Conservation (phyloP, 495 filamentous ascomycete species). For the Aspergillus biplanus region DNA sequence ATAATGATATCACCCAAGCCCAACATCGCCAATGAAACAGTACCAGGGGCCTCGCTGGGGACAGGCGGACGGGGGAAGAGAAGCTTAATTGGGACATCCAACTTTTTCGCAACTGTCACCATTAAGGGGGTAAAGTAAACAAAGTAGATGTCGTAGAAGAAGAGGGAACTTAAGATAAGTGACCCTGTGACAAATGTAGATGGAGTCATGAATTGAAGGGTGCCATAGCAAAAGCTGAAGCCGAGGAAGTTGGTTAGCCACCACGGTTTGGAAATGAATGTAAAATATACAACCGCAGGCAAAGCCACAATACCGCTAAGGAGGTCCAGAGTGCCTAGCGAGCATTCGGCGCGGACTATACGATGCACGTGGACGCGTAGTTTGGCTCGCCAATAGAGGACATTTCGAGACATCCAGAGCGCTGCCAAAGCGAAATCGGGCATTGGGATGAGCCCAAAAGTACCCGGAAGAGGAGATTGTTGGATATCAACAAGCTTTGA, state of each 20-base stretch:
- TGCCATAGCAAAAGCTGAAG: constrained; percentile 80
- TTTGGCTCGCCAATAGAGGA: constrained; percentile 51
- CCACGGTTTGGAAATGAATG: constrained; percentile 72
- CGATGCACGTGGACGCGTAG: constrained; percentile 50
- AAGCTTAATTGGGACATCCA: constrained; percentile 94
- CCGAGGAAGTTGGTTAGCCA: constrained; percentile 86
- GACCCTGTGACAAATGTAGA: constrained; percentile 86
- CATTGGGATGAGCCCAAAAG: constrained; percentile 48
- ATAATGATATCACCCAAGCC: constrained; percentile 93
- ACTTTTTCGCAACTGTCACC: constrained; percentile 88
- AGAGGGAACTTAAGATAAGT: constrained; percentile 75
- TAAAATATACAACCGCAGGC: constrained; percentile 65
- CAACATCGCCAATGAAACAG: constrained; percentile 72
- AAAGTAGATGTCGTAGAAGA: constrained; percentile 95
- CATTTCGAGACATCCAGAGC: constrained; percentile 54
- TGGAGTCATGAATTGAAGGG: constrained; percentile 84
- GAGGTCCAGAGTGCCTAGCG: constrained; percentile 58
- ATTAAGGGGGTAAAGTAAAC: constrained; percentile 97
- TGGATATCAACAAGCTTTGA: constrained; percentile 25
- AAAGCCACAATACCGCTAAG: constrained; percentile 64
- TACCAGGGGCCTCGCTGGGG: constrained; percentile 40
- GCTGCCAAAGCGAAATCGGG: constrained; percentile 30
- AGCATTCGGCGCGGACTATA: constrained; percentile 45
- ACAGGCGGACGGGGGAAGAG: constrained; percentile 72
- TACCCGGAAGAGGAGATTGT: constrained; percentile 57